A percentile compares a stretch with the other conserved stretches of the same genome.
Conservation (phyloP, 768 basidiomycete species). For the Lactarius evosmus region DNA sequence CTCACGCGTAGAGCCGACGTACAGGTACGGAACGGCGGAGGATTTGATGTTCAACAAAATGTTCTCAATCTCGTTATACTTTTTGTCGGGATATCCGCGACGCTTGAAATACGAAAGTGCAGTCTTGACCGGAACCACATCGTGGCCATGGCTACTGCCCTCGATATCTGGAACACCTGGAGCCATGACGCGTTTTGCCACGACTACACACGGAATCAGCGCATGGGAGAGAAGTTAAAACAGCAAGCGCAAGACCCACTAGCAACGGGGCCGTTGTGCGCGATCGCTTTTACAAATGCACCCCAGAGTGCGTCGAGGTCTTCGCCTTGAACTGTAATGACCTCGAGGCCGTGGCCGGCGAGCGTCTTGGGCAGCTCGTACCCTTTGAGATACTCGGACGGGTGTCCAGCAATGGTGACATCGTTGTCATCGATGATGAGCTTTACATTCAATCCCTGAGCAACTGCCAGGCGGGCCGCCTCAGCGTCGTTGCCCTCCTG, state of each 20-base stretch:
- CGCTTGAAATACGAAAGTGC: constrained; percentile 70
- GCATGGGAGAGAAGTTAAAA: neutral
- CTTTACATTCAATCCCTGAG: constrained; percentile 80
- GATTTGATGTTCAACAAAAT: constrained; percentile 69
- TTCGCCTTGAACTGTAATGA: constrained; percentile 71
- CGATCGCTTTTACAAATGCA: constrained; percentile 54
- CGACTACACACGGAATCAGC: constrained; percentile 42
- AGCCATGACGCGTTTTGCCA: constrained; percentile 56
- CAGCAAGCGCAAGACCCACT: constrained; percentile 40
- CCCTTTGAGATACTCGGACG: constrained; percentile 80
- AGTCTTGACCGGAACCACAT: constrained; percentile 78
- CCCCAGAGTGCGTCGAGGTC: constrained; percentile 76
- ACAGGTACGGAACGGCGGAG: constrained; percentile 50
- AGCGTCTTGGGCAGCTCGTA: constrained; percentile 70
- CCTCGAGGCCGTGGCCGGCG: constrained; percentile 78
- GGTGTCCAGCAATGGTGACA: constrained; percentile 90
- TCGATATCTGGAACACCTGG: constrained; percentile 61
- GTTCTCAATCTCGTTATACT: constrained; percentile 38
- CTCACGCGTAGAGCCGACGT: constrained; percentile 69
- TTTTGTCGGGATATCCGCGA: constrained; percentile 52
- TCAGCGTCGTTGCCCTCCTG: constrained; percentile 92
- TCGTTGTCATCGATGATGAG: constrained; percentile 88
- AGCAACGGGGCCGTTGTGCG: constrained; percentile 72
- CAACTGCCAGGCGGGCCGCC: constrained; percentile 83
- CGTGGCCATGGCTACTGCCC: constrained; percentile 77